phyloP scores from a whole-genome alignment of 2,329 filamentous ascomycete species.

The Scytalidium sp. region DNA sequence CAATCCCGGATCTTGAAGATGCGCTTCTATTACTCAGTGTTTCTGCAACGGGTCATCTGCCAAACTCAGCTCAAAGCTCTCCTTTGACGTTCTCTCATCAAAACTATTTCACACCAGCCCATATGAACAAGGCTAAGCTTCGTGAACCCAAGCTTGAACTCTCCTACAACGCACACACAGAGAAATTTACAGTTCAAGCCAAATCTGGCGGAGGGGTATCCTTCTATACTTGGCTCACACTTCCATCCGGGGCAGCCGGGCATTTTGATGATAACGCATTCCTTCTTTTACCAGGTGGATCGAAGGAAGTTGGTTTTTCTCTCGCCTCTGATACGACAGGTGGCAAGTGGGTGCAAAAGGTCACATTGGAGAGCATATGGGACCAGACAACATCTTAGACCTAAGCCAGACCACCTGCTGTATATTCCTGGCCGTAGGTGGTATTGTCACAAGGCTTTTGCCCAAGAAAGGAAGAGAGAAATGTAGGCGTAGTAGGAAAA shows the following conservation, averaged over 20 bases:
- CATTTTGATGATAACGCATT: conserved; percentile 1
- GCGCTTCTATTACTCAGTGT: conserved; percentile 16
- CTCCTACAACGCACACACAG: background rate
- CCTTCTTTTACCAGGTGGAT: background rate
- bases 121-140: background rate
- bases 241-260: background rate
- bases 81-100: background rate
- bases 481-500: background rate
- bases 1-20: conserved; percentile 8
- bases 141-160: background rate
- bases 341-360: background rate
- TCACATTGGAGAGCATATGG: background rate
- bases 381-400: background rate
- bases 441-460: too few species aligned
- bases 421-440: too few species aligned
- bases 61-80: conserved; percentile 5
- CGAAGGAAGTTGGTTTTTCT: background rate
- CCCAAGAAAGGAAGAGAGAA: background rate
- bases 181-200: background rate
- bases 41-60: conserved; percentile 13
- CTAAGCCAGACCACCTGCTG: too few species aligned
- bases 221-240: background rate
- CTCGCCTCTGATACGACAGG: background rate
- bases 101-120: background rate
- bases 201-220: background rate